phyloP scores from a whole-genome alignment of 805 yeast species.

The Wickerhamiella occidentalis region DNA sequence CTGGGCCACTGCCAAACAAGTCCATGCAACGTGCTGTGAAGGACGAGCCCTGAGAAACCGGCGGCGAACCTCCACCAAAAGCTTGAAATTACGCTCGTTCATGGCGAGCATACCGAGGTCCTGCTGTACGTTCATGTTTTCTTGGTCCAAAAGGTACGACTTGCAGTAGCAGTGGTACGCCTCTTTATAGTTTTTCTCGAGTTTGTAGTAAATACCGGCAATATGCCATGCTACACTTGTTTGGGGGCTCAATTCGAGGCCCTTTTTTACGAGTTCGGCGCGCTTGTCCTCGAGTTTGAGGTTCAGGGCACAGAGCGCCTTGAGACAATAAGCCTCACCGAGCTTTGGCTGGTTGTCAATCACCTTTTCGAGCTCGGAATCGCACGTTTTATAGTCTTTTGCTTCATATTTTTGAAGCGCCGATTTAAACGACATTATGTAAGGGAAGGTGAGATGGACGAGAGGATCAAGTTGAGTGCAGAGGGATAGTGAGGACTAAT shows the following conservation, averaged over 20 bases:
- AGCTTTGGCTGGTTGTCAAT: conserved; percentile 65
- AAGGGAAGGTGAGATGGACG: too few relatives aligned
- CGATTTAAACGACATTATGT: conserved; percentile 41
- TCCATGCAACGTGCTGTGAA: conserved; percentile 20
- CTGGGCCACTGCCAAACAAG: conserved; percentile 44
- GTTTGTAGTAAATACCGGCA: conserved; percentile 70
- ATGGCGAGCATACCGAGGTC: conserved; percentile 72
- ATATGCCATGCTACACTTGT: conserved; percentile 74
- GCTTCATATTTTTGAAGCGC: conserved; percentile 74
- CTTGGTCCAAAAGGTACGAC: conserved; percentile 65
- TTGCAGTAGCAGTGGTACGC: conserved; percentile 69
- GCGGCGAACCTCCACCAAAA: conserved; percentile 50
- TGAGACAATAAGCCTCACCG: conserved; percentile 72
- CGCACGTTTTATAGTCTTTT: conserved; percentile 76
- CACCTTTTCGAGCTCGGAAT: conserved; percentile 61
- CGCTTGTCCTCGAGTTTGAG: conserved; percentile 54
- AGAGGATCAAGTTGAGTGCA: too few relatives aligned
- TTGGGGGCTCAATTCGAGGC: conserved; percentile 43
- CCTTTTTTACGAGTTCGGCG: conserved; percentile 45
- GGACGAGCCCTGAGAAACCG: conserved; percentile 48
- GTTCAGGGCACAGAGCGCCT: conserved; percentile 57
- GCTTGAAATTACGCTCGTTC: conserved; percentile 64
- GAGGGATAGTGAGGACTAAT: too few relatives aligned
- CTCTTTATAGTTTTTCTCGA: conserved; percentile 53
- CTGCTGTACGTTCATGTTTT: conserved; percentile 64